These are phyloP conservation scores for Trametes villosa DNA, from an alignment of 768 basidiomycete genomes.

Conservation along the genomic window DNA sequence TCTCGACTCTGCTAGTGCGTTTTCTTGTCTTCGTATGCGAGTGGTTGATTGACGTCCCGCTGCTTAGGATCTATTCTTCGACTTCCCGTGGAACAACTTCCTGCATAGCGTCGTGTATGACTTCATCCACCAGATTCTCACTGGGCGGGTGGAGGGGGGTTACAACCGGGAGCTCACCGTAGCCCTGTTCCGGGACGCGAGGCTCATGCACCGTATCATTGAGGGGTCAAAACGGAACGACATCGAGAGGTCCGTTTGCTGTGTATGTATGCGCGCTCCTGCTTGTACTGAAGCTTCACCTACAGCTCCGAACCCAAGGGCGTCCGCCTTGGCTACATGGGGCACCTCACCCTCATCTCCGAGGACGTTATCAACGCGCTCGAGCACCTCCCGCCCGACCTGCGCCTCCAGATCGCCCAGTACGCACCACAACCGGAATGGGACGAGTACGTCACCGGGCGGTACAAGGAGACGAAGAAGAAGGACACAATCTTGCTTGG, in stretches of 20 bases:
- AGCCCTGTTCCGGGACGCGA: constrained; percentile 85
- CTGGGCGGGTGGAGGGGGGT: constrained; percentile 81
- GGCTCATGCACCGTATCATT: constrained; percentile 82
- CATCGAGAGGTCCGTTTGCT: constrained; percentile 60
- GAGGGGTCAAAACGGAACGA: constrained; percentile 86
- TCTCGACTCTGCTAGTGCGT: constrained; percentile 79
- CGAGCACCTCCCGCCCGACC: constrained; percentile 82
- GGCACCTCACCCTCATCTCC: constrained; percentile 91
- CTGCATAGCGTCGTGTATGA: constrained; percentile 97
- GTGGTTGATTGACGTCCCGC: not conserved
- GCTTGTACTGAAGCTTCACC: constrained; percentile 1
- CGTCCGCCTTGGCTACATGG: constrained; percentile 92
- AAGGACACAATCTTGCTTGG: constrained; percentile 81
- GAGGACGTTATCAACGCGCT: constrained; percentile 93
- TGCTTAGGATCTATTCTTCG: constrained; percentile 88
- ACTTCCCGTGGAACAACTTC: constrained; percentile 97
- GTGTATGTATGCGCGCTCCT: not conserved
- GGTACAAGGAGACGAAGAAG: constrained; percentile 85
- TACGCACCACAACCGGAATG: constrained; percentile 81
- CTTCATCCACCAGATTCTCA: constrained; percentile 92
- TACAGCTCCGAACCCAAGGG: constrained; percentile 72
- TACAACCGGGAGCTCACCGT: constrained; percentile 84
- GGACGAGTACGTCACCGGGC: constrained; percentile 87
- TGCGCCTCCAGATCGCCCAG: constrained; percentile 63
- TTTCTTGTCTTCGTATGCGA: too few species aligned